Base-by-base conservation (phyloP, 2,329 filamentous ascomycete genomes). In the Aspergillus neotritici region DNA sequence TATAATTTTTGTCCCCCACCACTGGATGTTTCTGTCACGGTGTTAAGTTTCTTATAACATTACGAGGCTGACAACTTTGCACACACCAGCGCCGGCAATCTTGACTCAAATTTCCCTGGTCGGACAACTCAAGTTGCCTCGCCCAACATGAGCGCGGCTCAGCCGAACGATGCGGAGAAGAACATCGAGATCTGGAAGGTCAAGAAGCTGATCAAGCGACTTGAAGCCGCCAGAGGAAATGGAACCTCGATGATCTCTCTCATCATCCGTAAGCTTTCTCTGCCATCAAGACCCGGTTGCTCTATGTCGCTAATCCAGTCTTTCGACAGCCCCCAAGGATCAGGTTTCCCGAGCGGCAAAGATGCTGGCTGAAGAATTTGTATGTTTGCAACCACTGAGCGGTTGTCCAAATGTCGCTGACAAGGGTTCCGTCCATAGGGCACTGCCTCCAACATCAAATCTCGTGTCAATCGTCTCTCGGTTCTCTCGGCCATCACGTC, bases 351-450 rank as follows among this genome's bases (percentile, higher is more conserved):
- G 90, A 63, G 86, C 87, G 43, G 87, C 93, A 48, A 97, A 97
- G 80, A 98, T 98, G 93, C 86, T 98, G 84, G 94, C 94, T 76
- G 93, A 98, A 96, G 90, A 95, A 87, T 95, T 93, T 67, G 87
- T 93, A 79, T 56, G 86, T 74, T 32, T 14, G 31, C 13, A 12
- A 11, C 31, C 29, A 14, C 12, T 11, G 15, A 14, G 33, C 12
- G 15, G 28, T 10, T 30, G 16, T 25, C 30, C 7, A 29, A 36
- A 13, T 25, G 12, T 28, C 28, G 17, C 46, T 52, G 48, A 55
- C 46, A 31, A 37, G 28, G 13, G 34, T 31, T 17, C 11, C 43
- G 30, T 17, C 12, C 43, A 31, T 55, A 93, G 88, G 93, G 93
- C 66, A 98, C 93, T 47, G 94, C 93, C 49, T 96, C 90, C 61